Conservation (phyloP, 305 asterid genomes). For the Solanum chacoense region DNA sequence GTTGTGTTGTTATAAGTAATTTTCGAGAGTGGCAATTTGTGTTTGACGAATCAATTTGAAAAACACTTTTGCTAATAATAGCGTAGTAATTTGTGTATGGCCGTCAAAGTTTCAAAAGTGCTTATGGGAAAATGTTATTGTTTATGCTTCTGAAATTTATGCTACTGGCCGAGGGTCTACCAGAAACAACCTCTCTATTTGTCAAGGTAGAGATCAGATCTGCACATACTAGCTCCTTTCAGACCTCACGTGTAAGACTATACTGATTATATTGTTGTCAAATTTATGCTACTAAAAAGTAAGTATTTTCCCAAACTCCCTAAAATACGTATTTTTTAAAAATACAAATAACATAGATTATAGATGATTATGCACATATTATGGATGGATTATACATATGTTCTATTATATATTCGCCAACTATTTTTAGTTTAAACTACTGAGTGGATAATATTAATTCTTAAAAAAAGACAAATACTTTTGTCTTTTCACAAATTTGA, state of each 20-base stretch:
- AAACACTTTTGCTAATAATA: background rate
- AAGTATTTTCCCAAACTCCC: accelerated
- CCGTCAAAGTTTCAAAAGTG: background rate
- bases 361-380: background rate
- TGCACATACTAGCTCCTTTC: background rate
- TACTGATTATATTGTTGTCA: background rate
- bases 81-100: background rate
- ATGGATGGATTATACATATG: background rate
- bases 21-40: background rate
- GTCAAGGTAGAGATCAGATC: background rate
- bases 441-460: background rate
- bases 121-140: background rate
- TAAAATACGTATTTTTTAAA: background rate
- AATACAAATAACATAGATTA: background rate
- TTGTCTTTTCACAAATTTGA: background rate
- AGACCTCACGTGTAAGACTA: background rate
- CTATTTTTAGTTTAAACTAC: background rate
- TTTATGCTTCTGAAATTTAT: background rate
- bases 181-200: background rate
- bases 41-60: background rate
- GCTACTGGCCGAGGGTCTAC: background rate
- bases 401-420: background rate
- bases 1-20: background rate
- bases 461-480: background rate
- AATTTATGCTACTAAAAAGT: background rate